Conservation (phyloP, 495 filamentous ascomycete species). For the Massariosphaeria phaeospora region DNA sequence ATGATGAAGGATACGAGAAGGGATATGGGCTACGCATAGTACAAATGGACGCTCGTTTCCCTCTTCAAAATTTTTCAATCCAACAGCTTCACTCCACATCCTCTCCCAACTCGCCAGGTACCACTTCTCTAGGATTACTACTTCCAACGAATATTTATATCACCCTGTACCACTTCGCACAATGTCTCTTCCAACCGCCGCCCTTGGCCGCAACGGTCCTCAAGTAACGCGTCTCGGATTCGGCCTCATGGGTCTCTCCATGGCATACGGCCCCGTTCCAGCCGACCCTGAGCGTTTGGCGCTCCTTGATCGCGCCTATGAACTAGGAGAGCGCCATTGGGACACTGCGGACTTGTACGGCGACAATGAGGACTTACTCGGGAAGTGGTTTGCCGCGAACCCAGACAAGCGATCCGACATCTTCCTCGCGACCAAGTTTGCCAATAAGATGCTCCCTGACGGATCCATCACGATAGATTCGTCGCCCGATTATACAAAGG, state of each 20-base stretch:
- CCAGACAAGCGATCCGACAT: conserved; percentile 55
- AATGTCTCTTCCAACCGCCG: conserved; percentile 18
- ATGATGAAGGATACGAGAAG: too few relatives aligned
- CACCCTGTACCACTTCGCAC: too few relatives aligned
- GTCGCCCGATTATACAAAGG: conserved; percentile 44
- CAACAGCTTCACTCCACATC: too few relatives aligned
- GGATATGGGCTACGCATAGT: too few relatives aligned
- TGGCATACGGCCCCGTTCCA: conserved; percentile 41
- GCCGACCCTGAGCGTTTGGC: conserved; percentile 49
- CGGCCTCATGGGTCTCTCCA: conserved; percentile 51
- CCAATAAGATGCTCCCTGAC: conserved; percentile 25
- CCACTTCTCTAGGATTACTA: too few relatives aligned
- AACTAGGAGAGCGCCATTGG: conserved; percentile 56
- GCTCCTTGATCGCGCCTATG: conserved; percentile 50
- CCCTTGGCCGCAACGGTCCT: conserved; percentile 28
- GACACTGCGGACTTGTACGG: conserved; percentile 55
- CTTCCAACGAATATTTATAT: too few relatives aligned
- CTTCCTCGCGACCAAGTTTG: conserved; percentile 60
- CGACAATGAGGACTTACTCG: conserved; percentile 53
- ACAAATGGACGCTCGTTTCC: too few relatives aligned
- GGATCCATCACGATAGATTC: conserved; percentile 31
- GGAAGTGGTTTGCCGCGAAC: conserved; percentile 51
- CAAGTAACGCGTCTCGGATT: conserved; percentile 51
- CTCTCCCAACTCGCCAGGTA: too few relatives aligned
- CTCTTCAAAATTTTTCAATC: too few relatives aligned